These are phyloP conservation scores for Fusarium setosum DNA, from an alignment of 2,329 filamentous ascomycete genomes.

Conservation along the genomic window DNA sequence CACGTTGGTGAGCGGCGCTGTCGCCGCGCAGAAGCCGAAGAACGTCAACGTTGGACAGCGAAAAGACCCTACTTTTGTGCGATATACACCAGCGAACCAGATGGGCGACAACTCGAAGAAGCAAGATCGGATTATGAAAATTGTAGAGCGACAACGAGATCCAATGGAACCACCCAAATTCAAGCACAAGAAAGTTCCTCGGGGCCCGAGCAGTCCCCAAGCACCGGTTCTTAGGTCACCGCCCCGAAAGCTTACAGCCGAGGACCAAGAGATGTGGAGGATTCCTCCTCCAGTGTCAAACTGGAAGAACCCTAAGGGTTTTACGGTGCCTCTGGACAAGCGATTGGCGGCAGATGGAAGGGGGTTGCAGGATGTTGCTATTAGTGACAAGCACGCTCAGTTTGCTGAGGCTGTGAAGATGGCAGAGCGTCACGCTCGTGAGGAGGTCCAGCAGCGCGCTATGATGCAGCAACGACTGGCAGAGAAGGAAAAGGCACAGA, in stretches of 20 bases:
- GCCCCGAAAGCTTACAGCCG: constrained; percentile 92
- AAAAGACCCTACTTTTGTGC: constrained; percentile 91
- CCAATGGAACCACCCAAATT: constrained; percentile 98
- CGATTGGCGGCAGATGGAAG: constrained; percentile 92
- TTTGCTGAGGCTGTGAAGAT: constrained; percentile 95
- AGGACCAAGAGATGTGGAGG: constrained; percentile 97
- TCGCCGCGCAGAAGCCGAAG: constrained; percentile 95
- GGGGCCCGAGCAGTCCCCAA: constrained; percentile 89
- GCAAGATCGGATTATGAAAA: constrained; percentile 97
- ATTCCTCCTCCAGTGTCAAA: constrained; percentile 90
- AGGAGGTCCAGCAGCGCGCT: constrained; percentile 92
- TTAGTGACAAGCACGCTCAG: constrained; percentile 98
- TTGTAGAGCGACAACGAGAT: constrained; percentile 92
- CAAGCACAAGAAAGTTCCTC: constrained; percentile 98
- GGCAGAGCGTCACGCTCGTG: constrained; percentile 92
- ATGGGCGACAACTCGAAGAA: constrained; percentile 91
- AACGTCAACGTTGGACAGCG: constrained; percentile 85
- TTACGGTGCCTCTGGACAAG: constrained; percentile 96
- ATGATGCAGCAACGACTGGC: constrained; percentile 96
- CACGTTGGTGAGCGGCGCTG: constrained; percentile 83
- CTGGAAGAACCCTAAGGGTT: constrained; percentile 99
- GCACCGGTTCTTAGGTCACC: constrained; percentile 92
- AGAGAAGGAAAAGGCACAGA: constrained; percentile 95
- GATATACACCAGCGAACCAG: constrained; percentile 95
- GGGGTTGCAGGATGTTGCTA: constrained; percentile 90